Evolutionary conservation across 495 filamentous ascomycete genomes (phyloP), one percentile per base, ranked within the genome.

Genomic region (Aspergillus kassunensis): DNA sequence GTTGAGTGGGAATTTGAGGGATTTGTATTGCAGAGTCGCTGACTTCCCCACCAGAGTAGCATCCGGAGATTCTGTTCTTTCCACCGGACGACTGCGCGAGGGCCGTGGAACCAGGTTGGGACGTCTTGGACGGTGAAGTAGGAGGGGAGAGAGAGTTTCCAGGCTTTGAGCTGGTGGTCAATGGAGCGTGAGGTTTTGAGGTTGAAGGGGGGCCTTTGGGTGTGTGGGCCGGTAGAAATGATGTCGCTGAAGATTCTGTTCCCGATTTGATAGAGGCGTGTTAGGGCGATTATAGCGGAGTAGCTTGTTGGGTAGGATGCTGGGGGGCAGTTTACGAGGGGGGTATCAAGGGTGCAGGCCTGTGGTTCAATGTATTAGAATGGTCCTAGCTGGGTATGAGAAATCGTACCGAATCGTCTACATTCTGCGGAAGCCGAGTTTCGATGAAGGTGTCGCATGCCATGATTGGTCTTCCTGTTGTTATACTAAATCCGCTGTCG

Each of bases 1-100:
- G n/a, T n/a, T n/a, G n/a, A n/a, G n/a, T n/a, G n/a, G n/a, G n/a
- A n/a, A n/a, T n/a, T 6, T 25, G 23, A 0, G 33, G 36, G n/a
- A n/a, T 35, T 35, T 10, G 12, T 15, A 6, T 13, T 51, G 30
- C 54, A 63, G 3, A 55, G 4, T 7, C 53, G 58, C 18, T 65
- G 59, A 34, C 51, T 65, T 16, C 58, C 59, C 50, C 62, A 59
- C 59, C 62, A 65, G 0, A 62, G 50, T 51, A 65, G 19, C 35
- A 62, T 62, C 13, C 62, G 62, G 4, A 62, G 19, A 24, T 65
- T 65, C 19, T 65, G 57, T 25, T 65, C 59, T 50, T 65, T 65
- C 59, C 59, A 62, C 6, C 37, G 0, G 13, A 65, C 44, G 0
- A 65, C 31, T 7, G 57, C 47, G 1, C 62, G 52, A 9, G 62